phyloP scores from a whole-genome alignment of 148 eudicot genomes.

The Rhododendron simsii region DNA sequence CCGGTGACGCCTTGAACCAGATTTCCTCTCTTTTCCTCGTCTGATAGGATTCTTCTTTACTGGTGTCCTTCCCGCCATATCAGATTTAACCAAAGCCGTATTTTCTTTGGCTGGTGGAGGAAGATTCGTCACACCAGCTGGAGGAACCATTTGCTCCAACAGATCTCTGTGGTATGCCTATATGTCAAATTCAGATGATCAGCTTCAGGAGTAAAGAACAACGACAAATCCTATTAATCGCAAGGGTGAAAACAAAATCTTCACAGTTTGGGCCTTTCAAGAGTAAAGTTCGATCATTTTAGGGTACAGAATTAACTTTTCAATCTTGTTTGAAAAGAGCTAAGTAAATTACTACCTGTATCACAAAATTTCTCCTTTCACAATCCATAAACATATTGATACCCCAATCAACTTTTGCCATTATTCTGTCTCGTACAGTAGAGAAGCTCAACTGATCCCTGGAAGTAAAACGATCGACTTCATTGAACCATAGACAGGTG shows the following conservation, averaged over 20 bases:
- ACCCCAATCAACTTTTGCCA: slow-evolving; percentile 67
- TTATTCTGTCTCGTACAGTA: slow-evolving; percentile 75
- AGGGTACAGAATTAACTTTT: background rate
- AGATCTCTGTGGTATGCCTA: slow-evolving; percentile 88
- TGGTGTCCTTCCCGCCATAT: slow-evolving; percentile 9
- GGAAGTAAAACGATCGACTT: slow-evolving; percentile 94
- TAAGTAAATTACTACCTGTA: slow-evolving; percentile 50
- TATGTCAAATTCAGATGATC: slow-evolving; percentile 9
- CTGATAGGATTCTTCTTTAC: slow-evolving; percentile 39
- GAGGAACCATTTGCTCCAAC: slow-evolving; percentile 56
- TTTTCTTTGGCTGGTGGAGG: slow-evolving; percentile 29
- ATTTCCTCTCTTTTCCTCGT: slow-evolving; percentile 50
- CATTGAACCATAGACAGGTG: slow-evolving; percentile 93
- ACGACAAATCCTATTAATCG: background rate
- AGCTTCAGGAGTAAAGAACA: background rate
- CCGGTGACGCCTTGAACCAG: slow-evolving; percentile 57
- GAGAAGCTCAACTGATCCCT: slow-evolving; percentile 95
- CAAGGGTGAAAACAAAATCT: background rate
- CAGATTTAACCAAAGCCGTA: slow-evolving; percentile 9
- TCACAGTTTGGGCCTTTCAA: background rate
- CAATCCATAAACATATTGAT: slow-evolving; percentile 88
- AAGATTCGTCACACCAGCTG: slow-evolving; percentile 9
- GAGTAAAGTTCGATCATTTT: background rate
- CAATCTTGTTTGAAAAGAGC: background rate
- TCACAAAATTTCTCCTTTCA: slow-evolving; percentile 90